These are phyloP conservation scores for Neophaeococcomyces aloes DNA, from an alignment of 2,329 filamentous ascomycete species.

Conservation along the genomic window DNA sequence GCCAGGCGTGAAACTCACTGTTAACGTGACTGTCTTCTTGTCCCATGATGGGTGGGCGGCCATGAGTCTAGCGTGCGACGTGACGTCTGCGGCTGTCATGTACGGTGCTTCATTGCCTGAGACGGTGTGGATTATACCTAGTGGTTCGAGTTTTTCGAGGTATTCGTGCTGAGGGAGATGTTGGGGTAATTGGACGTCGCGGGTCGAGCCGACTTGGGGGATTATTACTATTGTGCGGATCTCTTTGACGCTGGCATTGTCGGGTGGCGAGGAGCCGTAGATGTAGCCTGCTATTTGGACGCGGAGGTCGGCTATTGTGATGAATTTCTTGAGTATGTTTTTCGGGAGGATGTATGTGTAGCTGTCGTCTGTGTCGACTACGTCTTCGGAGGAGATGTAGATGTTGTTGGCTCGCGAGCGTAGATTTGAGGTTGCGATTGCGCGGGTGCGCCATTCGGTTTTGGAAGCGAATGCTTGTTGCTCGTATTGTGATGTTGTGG, in stretches of 20 bases:
- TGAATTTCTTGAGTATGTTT: constrained; percentile 96
- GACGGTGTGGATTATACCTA: constrained; percentile 90
- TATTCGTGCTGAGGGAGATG: constrained; percentile 87
- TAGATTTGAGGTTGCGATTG: constrained; percentile 91
- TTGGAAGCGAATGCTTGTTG: constrained; percentile 96
- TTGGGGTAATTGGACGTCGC: constrained; percentile 82
- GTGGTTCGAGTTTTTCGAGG: constrained; percentile 72
- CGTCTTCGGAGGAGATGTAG: constrained; percentile 93
- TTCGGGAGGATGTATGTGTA: constrained; percentile 98
- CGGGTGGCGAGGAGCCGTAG: constrained; percentile 82
- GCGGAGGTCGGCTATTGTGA: constrained; percentile 89
- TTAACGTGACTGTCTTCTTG: constrained; percentile 86
- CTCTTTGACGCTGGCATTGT: constrained; percentile 96
- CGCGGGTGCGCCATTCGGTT: constrained; percentile 95
- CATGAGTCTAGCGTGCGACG: constrained; percentile 82
- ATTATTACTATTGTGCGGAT: constrained; percentile 95
- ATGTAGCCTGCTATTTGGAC: constrained; percentile 95
- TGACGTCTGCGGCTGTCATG: constrained; percentile 92
- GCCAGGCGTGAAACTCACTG: constrained; percentile 90
- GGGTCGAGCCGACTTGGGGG: constrained; percentile 86
- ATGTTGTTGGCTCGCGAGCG: constrained; percentile 94
- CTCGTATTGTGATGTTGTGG: constrained; percentile 95
- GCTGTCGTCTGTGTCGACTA: constrained; percentile 68
- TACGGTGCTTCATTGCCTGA: constrained; percentile 91
- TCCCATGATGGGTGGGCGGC: constrained; percentile 72